These are phyloP conservation scores for Pythium graminicola DNA, from an alignment of 352 stramenopile genomes.

Conservation along the genomic window DNA sequence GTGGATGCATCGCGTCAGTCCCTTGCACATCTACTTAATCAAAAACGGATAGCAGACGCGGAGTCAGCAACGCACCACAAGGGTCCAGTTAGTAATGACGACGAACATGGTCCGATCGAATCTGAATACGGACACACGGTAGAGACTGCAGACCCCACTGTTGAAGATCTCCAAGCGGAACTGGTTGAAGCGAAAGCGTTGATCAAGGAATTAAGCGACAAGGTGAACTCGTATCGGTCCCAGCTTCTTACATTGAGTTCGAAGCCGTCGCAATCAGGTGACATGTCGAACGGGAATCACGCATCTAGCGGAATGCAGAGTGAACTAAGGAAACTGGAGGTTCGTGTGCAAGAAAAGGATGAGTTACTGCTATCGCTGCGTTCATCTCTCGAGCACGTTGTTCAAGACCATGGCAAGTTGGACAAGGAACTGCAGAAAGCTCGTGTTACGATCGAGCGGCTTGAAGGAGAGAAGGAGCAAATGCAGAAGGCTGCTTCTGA, in stretches of 20 bases:
- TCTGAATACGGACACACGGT: background rate
- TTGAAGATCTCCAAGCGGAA: slow-evolving; percentile 15
- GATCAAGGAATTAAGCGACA: slow-evolving; percentile 22
- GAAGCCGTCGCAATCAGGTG: background rate
- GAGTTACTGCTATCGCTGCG: slow-evolving; percentile 31
- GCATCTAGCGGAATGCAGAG: background rate
- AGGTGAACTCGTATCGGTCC: slow-evolving; percentile 23
- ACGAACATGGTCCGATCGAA: background rate
- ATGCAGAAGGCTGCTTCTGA: slow-evolving; percentile 43
- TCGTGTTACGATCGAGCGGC: slow-evolving; percentile 21
- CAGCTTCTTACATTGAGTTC: slow-evolving; percentile 25
- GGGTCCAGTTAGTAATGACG: background rate
- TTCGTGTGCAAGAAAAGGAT: slow-evolving; percentile 38
- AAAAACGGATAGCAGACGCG: slow-evolving; percentile 35
- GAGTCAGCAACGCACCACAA: background rate
- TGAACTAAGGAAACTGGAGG: slow-evolving; percentile 22
- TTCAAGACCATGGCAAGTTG: slow-evolving; percentile 39
- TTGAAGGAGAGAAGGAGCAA: slow-evolving; percentile 28
- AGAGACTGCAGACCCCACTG: background rate
- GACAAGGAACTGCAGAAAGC: slow-evolving; percentile 32
- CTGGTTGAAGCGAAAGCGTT: slow-evolving; percentile 17
- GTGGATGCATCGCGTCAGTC: slow-evolving; percentile 26
- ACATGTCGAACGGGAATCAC: background rate
- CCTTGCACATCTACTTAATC: slow-evolving; percentile 32
- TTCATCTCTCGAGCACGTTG: slow-evolving; percentile 27